Base-by-base conservation (phyloP, 2,329 filamentous ascomycete species). In the Acephala macrosclerotiorum region DNA sequence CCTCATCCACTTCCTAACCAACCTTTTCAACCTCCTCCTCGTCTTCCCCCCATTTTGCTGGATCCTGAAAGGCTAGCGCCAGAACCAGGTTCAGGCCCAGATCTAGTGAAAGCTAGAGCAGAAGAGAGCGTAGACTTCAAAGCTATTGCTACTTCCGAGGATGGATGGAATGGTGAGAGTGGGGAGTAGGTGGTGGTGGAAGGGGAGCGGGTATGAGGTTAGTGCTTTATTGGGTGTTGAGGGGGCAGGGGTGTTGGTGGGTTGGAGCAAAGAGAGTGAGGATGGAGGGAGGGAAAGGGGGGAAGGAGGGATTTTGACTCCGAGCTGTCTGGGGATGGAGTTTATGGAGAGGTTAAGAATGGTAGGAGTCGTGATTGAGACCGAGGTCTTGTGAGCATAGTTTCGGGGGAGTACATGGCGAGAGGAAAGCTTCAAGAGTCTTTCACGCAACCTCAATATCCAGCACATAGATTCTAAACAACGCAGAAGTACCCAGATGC, bases 151-250 rank as follows among this genome's bases (percentile, higher is more conserved):
- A 35, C 6, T 16, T 20, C 22, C 7, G 51, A 55, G 29, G 51
- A 55, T 55, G 29, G 51, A 55, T 55, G 51, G 51, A 14, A 55
- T 33, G 51, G 25, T 33, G 51, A 55, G 14, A 33, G 51, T 55
- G 51, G 51, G 29, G 6, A n/a, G 12, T 33, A 55, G 51, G 29
- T 55, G 25, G 25, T n/a, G 18, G 16, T 55, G 25, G 11, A 55
- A 55, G 25, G 51, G 51, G 12, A 35, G 25, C 16, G 26, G 11
- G 51, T 55, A 55, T 55, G 51, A 55, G 25, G 16, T 55, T 12
- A 55, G 51, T 55, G 51, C 51, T 33, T 14, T 55, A 16, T 3
- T 55, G 4, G 51, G 6, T n/a, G 51, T 55, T 55, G 51, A 55
- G n/a, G 51, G 25, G 33, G 51, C 51, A 7, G 51, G 25, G 2